phyloP scores from a whole-genome alignment of 2,329 filamentous ascomycete genomes.

The Beauveria medogensis region DNA sequence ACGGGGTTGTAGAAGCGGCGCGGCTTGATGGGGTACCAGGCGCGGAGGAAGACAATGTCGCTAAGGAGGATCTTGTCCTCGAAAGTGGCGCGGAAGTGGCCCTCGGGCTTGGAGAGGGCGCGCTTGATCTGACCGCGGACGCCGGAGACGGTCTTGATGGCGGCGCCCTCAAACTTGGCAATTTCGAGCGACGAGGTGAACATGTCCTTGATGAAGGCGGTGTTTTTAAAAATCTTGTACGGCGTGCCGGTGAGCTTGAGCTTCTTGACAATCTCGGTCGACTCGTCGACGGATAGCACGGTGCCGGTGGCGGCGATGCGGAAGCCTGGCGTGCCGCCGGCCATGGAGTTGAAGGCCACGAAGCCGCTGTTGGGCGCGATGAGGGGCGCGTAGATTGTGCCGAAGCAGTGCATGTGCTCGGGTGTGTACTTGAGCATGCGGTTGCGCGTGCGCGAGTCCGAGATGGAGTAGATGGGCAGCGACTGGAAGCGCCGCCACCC shows the following conservation, averaged over 20 bases:
- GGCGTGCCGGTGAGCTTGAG: constrained; percentile 89
- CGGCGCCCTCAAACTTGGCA: constrained; percentile 94
- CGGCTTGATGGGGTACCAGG: constrained; percentile 94
- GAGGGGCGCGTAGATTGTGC: constrained; percentile 87
- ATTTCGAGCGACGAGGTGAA: constrained; percentile 90
- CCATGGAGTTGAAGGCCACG: constrained; percentile 85
- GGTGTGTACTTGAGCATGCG: constrained; percentile 98
- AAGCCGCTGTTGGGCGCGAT: constrained; percentile 95
- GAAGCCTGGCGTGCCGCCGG: constrained; percentile 78
- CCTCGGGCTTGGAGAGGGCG: constrained; percentile 85
- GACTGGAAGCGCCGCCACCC: constrained; percentile 95
- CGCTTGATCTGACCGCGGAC: constrained; percentile 96
- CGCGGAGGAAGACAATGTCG: constrained; percentile 91
- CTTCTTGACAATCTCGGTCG: constrained; percentile 97
- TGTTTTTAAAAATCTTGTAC: constrained; percentile 99
- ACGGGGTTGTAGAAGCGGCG: constrained; percentile 96
- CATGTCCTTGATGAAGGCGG: constrained; percentile 98
- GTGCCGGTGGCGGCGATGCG: constrained; percentile 91
- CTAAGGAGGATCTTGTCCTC: constrained; percentile 97
- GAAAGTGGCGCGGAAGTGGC: constrained; percentile 92
- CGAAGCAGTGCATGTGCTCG: constrained; percentile 99
- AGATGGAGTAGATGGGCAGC: constrained; percentile 87
- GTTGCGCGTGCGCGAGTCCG: constrained; percentile 86
- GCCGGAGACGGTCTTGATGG: constrained; percentile 92
- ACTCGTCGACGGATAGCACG: constrained; percentile 88